Evolutionary conservation across 1,284 basidiomycete species (phyloP).

Genomic region (Golubevia sp.): DNA sequence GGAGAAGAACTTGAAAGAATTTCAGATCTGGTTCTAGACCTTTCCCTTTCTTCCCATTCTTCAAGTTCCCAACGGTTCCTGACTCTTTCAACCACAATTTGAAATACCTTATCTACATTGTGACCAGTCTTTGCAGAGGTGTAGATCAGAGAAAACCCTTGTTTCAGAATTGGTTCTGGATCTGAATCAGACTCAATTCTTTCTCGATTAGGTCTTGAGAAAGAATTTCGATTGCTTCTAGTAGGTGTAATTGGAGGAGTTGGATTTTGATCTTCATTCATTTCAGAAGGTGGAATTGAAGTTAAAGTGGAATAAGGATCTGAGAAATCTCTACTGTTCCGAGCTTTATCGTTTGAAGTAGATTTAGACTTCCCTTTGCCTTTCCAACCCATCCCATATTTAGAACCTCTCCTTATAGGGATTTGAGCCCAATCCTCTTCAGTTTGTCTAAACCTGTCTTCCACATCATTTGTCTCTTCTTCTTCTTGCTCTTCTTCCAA

Average conservation of each 20-base stretch:
- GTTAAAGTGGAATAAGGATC: background rate
- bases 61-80: constrained; percentile 12
- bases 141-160: constrained; percentile 47
- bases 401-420: background rate
- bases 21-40: background rate
- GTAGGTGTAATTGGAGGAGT: constrained; percentile 14
- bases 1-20: background rate
- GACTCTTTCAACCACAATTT: constrained; percentile 30
- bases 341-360: too few species aligned
- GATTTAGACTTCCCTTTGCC: background rate
- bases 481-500: constrained; percentile 24
- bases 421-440: constrained; percentile 13
- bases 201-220: background rate
- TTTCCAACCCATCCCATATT: too few species aligned
- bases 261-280: constrained; percentile 4
- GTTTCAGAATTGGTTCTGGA: constrained; percentile 11
- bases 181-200: background rate
- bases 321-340: background rate
- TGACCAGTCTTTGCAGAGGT: constrained; percentile 33
- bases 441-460: background rate
- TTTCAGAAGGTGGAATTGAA: background rate
- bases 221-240: background rate
- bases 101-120: constrained; percentile 33
- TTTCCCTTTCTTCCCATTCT: constrained; percentile 2
- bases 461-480: constrained; percentile 20